phyloP scores from a whole-genome alignment of 2,329 filamentous ascomycete genomes.

The Cladophialophora exuberans region DNA sequence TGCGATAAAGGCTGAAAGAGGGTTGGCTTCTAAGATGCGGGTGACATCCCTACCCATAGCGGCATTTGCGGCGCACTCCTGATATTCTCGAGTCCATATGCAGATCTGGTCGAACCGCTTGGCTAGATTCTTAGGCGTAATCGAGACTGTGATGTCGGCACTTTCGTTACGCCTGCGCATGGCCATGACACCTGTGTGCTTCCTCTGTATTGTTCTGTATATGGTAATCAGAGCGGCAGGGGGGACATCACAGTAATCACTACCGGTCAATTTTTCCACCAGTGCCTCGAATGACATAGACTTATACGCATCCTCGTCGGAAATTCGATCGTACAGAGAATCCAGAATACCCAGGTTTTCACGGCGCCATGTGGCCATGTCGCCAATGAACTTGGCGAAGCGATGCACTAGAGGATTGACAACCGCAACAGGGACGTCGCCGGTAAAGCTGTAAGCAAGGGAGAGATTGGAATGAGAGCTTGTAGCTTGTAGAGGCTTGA shows the following conservation, averaged over 20 bases:
- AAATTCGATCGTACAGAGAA: conserved; percentile 42
- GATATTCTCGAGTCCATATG: conserved; percentile 60
- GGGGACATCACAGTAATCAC: conserved; percentile 39
- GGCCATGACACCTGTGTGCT: conserved; percentile 8
- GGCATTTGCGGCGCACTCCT: conserved; percentile 50
- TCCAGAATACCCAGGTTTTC: conserved; percentile 41
- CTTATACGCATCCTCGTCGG: conserved; percentile 41
- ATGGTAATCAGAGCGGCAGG: conserved; percentile 31
- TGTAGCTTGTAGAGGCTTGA: conserved; percentile 18
- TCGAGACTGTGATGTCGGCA: conserved; percentile 10
- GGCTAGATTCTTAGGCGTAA: conserved; percentile 57
- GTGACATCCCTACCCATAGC: conserved; percentile 36
- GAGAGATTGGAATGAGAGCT: conserved; percentile 36
- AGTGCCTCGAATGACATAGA: conserved; percentile 44
- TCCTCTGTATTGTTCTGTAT: conserved; percentile 14
- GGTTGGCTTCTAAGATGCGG: conserved; percentile 38
- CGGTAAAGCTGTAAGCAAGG: conserved; percentile 29
- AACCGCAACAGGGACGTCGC: conserved; percentile 45
- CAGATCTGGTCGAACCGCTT: conserved; percentile 54
- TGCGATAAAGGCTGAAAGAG: conserved; percentile 47
- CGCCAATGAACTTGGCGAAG: conserved; percentile 40
- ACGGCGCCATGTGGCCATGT: conserved; percentile 41
- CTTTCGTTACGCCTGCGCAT: neutral
- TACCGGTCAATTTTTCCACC: conserved; percentile 39
- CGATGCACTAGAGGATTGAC: conserved; percentile 42